A percentile compares a stretch with the other conserved stretches of the same genome.
These are phyloP conservation scores for Erodium texanum DNA, from an alignment of 441 rosid species.

Conservation along the genomic window DNA sequence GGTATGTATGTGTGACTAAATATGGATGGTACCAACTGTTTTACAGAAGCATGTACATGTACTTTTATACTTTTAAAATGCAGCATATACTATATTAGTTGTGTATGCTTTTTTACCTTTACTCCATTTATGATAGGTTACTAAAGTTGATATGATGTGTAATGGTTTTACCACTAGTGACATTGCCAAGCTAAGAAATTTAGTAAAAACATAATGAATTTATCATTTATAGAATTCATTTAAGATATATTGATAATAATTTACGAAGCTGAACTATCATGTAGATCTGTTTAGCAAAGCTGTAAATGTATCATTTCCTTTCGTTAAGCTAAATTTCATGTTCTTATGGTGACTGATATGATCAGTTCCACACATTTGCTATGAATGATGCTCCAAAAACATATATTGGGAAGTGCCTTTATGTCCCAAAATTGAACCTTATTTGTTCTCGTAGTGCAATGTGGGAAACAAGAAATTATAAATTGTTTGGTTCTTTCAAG, in stretches of 20 bases:
- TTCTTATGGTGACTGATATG: background rate
- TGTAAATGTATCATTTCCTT: background rate
- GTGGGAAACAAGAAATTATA: background rate
- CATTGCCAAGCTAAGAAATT: background rate
- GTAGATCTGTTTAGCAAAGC: background rate
- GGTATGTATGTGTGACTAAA: conserved; percentile 44
- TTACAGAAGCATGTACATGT: background rate
- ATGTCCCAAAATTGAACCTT: background rate
- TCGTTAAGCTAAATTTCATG: background rate
- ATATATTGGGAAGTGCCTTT: background rate
- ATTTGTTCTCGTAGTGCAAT: background rate
- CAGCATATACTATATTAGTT: background rate
- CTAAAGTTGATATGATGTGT: background rate
- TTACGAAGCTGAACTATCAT: background rate
- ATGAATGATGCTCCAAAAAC: background rate
- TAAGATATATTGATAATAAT: background rate
- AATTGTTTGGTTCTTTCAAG: background rate
- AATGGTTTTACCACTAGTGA: background rate
- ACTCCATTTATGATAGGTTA: background rate
- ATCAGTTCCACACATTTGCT: background rate
- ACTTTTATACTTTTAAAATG: background rate
- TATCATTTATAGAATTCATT: background rate
- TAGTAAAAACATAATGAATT: background rate
- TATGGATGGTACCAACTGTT: background rate
- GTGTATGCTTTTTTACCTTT: background rate